Evolutionary conservation across 441 rosid species (phyloP), one percentile per base, ranked within the genome.

Genomic region (Aquilaria agallochum): DNA sequence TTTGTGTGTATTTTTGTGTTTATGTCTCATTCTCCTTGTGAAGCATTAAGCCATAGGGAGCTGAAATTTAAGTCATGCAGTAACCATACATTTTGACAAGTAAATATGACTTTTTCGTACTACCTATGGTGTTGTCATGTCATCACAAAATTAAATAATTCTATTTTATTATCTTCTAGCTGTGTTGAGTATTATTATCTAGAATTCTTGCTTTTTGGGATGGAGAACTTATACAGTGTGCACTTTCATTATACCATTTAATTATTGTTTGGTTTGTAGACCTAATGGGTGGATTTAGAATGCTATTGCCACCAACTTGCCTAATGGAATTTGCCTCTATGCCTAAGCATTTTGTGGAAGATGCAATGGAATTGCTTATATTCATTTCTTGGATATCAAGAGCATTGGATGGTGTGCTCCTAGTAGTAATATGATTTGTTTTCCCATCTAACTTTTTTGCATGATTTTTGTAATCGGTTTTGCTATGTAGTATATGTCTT

Each of bases 341-440:
- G 96, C 99, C 99, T 30, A 96, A 95, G 85, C 98, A 95, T 83
- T 95, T 95, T 80, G 84, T 88, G 68, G 99, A 95, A 80, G 99
- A 95, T 83, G 95, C 97, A 6, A 84, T 87, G 97, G 99, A 95
- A 72, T 75, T 95, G 70, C 84, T 95, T 64, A 87, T 90, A 68
- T 92, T 84, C 80, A 93, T 96, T 68, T 92, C 97, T 5, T 80
- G 94, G 66, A 92, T 95, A 59, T 94, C 97, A 63, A 92, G 72
- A 80, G 92, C 88, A 58, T 79, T 95, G 81, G 96, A 92, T 69
- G 96, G 98, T 46, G 76, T 90, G 53, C 8, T 68, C 31, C 76
- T 95, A 89, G 99, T 95, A 83, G 58, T 83, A 20, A 32, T 32
- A 8, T 42, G 13, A 42, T 42, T 51, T 49, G 47, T 56, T 27